Evolutionary conservation across 2,329 filamentous ascomycete genomes (phyloP), one percentile per base, ranked within the genome.

Genomic region (Trichoderma sp.): DNA sequence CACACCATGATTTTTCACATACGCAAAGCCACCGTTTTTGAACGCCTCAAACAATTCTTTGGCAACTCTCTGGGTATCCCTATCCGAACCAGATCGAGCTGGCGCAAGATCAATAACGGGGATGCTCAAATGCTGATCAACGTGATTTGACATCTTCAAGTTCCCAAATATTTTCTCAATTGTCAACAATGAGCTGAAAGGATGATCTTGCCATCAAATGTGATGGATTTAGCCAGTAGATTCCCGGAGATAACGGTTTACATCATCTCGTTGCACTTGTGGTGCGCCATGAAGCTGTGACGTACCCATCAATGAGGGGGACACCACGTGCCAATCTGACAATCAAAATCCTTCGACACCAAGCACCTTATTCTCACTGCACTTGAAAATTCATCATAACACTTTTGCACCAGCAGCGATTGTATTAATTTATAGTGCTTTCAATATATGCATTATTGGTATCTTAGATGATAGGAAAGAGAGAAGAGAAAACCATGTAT

Each of bases 1-100:
- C 1, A 83, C 72, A 3, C 75, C 74, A 61, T 79, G 77, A 67
- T 78, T 78, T 66, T 73, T 67, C 32, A 79, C 70, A 39, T 79
- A 79, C 1, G 75, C 76, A 63, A 80, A 79, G 1, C 78, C 78
- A 1, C 74, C 69, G 25, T 73, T 69, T 19, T 72, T 73, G 54
- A 78, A 79, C 1, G 77, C 77, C 27, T 75, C 70, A 27, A 72
- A 73, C 17, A 77, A 64, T 9, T 71, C 61, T 12, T 68, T 67
- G 3, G 71, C 71, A 0, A 69, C 42, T 27, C 70, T 69, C 22
- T 57, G 52, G 19, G 54, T 60, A 35, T 68, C 58, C 27, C 70
- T 59, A 13, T 63, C 67, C 10, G 63, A 60, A 13, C 70, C 65
- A 13, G 72, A 57, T 6, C 39, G 58, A 22, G 50, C 17, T 4